Base-by-base conservation (phyloP, 495 filamentous ascomycete species). In the Zalerion maritima region DNA sequence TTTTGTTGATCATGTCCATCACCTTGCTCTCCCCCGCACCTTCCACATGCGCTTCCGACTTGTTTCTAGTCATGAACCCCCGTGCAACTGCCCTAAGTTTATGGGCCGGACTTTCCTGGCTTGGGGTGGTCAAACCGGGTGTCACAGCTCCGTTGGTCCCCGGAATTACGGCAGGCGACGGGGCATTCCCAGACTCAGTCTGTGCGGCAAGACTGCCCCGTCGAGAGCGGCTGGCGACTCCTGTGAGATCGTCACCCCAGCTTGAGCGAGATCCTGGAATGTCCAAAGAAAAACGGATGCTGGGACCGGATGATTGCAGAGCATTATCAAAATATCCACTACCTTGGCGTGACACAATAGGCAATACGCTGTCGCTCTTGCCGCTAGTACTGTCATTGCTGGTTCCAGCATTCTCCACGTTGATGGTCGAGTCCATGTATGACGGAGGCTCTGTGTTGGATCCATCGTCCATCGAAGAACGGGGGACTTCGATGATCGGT, bases 401-500 rank as follows among this genome's bases (percentile, higher is more conserved):
- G 36, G 16, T 9, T 15, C 14, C 6, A 9, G 14, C 3, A 31
- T 13, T 19, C 26, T 14, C 52, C 17, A 44, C 39, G 21, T 43
- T 48, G 21, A 50, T 46, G 15, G 56, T 45, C 11, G 61, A 64
- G n/a, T 68, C 61, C 24, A 65, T 52, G 29, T 71, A 77, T 4
- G 74, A 64, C 6, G 71, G 63, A 3, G 67, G 58, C 3, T 62
- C 54, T n/a, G 41, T 35, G 11, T 56, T 51, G 17, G 65, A 67
- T 34, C 69, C 62, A 16, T 57, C 53, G 20, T 63, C 40, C 21
- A 62, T 63, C 6, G 66, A 66, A 29, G 63, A 56, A 0, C 66
- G 51, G 5, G 68, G 57, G 26, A 81, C 72, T 25, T 79, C 77
- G 17, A 78, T 69, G 37, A 91, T 79, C 0, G 87, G 89, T 20